phyloP scores from a whole-genome alignment of 192 early-diverging fungal genomes.

The Dissophora globulifera region DNA sequence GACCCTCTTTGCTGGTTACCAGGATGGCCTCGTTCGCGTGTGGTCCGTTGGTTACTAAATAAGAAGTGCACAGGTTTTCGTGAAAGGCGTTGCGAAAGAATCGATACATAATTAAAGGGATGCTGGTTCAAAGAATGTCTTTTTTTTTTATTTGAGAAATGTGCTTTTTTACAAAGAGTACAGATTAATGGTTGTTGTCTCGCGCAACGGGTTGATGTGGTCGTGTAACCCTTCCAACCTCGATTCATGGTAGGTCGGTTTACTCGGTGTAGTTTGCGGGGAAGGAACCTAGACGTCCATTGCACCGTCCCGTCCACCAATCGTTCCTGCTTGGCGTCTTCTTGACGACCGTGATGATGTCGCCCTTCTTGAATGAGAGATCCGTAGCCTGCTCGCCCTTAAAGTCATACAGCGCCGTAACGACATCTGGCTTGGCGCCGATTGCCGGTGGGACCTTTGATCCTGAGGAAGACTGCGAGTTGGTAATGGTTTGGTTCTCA shows the following conservation, averaged over 20 bases:
- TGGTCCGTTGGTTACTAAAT: slow-evolving; percentile 52
- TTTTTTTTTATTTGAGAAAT: not conserved
- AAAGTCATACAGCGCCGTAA: slow-evolving; percentile 89
- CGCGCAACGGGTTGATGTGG: too few relatives aligned
- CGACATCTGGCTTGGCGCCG: slow-evolving; percentile 52
- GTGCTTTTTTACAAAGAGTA: slow-evolving; percentile 2
- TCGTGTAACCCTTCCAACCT: too few relatives aligned
- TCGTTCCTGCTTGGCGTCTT: slow-evolving; percentile 78
- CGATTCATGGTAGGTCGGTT: too few relatives aligned
- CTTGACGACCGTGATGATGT: slow-evolving; percentile 82
- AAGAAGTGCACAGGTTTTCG: too few relatives aligned
- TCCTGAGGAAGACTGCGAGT: slow-evolving; percentile 34
- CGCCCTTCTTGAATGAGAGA: slow-evolving; percentile 85
- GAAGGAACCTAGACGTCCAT: slow-evolving; percentile 74
- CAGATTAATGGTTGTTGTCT: too few relatives aligned
- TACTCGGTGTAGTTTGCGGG: slow-evolving; percentile 79
- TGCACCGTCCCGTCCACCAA: slow-evolving; percentile 90
- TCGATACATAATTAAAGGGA: slow-evolving; percentile 7
- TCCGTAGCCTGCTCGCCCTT: slow-evolving; percentile 82
- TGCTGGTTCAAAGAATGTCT: not conserved
- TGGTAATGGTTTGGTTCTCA: slow-evolving; percentile 21
- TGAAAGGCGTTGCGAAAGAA: too few relatives aligned
- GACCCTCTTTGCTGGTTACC: slow-evolving; percentile 98
- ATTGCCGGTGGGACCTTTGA: slow-evolving; percentile 46
- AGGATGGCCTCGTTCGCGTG: slow-evolving; percentile 62